Evolutionary conservation across 1,284 basidiomycete genomes (phyloP).

Genomic region (Cystobasidium slooffiae): DNA sequence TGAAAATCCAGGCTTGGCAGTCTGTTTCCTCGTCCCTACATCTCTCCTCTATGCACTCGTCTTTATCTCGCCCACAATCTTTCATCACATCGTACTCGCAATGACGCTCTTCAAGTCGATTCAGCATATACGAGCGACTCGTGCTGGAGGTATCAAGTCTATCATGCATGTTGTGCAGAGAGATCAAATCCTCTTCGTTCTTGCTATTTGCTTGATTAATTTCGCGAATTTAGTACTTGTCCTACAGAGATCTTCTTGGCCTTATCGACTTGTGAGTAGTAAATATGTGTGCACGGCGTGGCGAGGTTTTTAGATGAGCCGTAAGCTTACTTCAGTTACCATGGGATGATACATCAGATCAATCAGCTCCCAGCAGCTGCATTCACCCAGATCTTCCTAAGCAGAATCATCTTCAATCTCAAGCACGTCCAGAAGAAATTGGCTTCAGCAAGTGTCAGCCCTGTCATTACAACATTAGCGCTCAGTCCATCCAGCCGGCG

Average conservation of each 20-base stretch:
- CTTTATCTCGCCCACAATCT: constrained; percentile 39
- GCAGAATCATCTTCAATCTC: constrained; percentile 39
- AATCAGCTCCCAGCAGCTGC: constrained; percentile 40
- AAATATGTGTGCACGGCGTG: not conserved
- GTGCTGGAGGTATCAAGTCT: constrained; percentile 6
- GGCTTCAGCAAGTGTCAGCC: constrained; percentile 9
- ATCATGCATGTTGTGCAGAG: constrained; percentile 32
- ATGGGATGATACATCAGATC: constrained; percentile 3
- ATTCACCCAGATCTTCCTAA: constrained; percentile 42
- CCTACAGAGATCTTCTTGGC: constrained; percentile 32
- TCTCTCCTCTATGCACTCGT: constrained; percentile 27
- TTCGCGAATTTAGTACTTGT: constrained; percentile 44
- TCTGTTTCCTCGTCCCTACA: constrained; percentile 40
- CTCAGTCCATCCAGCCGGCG: constrained; percentile 9
- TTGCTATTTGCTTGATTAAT: constrained; percentile 45
- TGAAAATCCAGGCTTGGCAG: constrained; percentile 3
- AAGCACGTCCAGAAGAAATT: constrained; percentile 7
- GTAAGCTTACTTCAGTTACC: not conserved
- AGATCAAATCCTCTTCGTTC: constrained; percentile 40
- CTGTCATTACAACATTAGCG: constrained; percentile 9
- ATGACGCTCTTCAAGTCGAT: constrained; percentile 42
- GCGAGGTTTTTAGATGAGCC: too few species aligned
- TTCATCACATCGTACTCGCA: constrained; percentile 43
- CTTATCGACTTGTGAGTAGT: constrained; percentile 32
- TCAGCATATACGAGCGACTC: constrained; percentile 26